phyloP scores from a whole-genome alignment of 2,329 filamentous ascomycete genomes.

The Chaetomiaceae sp. region DNA sequence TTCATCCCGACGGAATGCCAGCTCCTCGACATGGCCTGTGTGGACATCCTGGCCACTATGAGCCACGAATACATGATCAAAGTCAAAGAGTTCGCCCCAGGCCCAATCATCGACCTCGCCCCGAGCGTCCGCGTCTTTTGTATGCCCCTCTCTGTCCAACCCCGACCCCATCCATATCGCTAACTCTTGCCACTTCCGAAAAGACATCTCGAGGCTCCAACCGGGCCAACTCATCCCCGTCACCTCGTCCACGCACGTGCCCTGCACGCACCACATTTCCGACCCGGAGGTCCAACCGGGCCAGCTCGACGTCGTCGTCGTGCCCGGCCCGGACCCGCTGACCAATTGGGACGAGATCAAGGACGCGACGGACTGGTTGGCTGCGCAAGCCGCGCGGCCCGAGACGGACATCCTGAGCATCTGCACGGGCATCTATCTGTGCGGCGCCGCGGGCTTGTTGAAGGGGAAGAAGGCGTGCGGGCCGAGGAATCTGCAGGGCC shows the following conservation, averaged over 20 bases:
- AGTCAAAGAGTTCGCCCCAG: slow-evolving; percentile 33
- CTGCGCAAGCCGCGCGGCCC: slow-evolving; percentile 35
- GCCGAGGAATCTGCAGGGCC: slow-evolving; percentile 41
- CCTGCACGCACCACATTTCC: slow-evolving; percentile 41
- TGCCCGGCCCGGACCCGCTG: slow-evolving; percentile 47
- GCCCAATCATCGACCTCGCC: slow-evolving; percentile 37
- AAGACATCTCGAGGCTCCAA: slow-evolving; percentile 40
- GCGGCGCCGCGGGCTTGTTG: slow-evolving; percentile 45
- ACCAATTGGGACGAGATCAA: slow-evolving; percentile 25
- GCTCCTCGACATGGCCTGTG: slow-evolving; percentile 46
- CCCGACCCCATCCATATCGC: not conserved
- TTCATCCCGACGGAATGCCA: slow-evolving; percentile 46
- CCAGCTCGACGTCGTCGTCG: slow-evolving; percentile 46
- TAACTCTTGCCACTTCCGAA: not conserved
- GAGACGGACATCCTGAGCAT: slow-evolving; percentile 47
- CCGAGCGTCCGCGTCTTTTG: slow-evolving; percentile 41
- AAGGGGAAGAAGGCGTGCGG: slow-evolving; percentile 44
- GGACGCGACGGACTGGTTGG: slow-evolving; percentile 40
- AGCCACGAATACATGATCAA: slow-evolving; percentile 41
- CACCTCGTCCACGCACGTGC: slow-evolving; percentile 38
- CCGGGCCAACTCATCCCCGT: slow-evolving; percentile 37
- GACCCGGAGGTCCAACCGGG: slow-evolving; percentile 47
- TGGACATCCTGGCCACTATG: slow-evolving; percentile 47
- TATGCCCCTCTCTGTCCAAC: not conserved
- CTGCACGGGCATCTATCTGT: slow-evolving; percentile 48